Conservation (phyloP, 768 basidiomycete genomes). For the Kwoniella europaea region DNA sequence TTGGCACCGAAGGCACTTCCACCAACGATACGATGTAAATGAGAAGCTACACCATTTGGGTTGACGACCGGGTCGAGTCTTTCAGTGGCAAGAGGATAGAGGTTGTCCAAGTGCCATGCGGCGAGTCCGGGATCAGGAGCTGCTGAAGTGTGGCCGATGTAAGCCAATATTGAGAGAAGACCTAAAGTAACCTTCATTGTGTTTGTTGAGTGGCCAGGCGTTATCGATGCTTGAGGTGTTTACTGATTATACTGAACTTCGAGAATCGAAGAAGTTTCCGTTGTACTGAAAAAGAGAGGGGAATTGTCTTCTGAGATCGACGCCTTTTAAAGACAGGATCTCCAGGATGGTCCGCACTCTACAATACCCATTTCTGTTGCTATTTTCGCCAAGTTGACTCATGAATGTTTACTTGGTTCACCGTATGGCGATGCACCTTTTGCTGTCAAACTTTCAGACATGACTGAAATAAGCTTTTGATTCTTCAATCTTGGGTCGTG, state of each 20-base stretch:
- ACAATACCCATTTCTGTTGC: no score
- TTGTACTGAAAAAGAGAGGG: neutral
- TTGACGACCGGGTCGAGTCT: constrained; percentile 40
- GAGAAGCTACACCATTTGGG: constrained; percentile 30
- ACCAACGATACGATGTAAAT: constrained; percentile 40
- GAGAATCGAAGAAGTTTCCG: neutral
- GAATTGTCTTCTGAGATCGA: neutral
- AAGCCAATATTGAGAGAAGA: neutral
- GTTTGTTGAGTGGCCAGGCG: neutral
- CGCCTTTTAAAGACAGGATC: neutral
- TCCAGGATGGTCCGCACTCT: neutral
- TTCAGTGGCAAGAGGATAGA: constrained; percentile 30
- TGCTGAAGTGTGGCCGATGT: constrained; percentile 4
- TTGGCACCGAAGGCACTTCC: constrained; percentile 35
- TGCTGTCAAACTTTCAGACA: constrained; percentile 5
- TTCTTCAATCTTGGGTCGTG: neutral
- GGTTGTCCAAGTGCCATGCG: constrained; percentile 35
- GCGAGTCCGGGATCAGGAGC: constrained; percentile 20
- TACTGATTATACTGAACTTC: neutral
- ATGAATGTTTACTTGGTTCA: no score
- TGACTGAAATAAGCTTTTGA: constrained; percentile 1
- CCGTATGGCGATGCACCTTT: neutral
- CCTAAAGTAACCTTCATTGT: constrained; percentile 10
- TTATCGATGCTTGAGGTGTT: no score
- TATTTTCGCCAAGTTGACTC: no score